Conservation (phyloP, 768 basidiomycete genomes). For the Mycena rosella region DNA sequence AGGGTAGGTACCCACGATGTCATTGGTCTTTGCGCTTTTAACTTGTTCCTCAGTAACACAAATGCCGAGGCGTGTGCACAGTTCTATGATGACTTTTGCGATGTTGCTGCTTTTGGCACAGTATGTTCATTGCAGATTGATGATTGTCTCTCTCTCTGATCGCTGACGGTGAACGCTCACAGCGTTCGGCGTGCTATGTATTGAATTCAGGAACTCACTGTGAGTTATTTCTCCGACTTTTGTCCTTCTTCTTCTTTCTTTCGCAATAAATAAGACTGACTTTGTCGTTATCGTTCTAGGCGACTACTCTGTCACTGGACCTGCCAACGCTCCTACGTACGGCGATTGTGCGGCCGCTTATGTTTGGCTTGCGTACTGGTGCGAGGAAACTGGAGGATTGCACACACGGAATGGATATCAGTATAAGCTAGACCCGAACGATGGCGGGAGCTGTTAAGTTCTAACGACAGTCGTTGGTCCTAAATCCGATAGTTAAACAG, state of each 20-base stretch:
- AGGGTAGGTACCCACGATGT: not conserved
- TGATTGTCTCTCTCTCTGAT: not conserved
- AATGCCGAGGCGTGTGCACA: not conserved
- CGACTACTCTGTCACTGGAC: constrained; percentile 17
- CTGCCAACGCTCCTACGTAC: not conserved
- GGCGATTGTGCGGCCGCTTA: constrained; percentile 3
- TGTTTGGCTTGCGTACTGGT: constrained; percentile 1
- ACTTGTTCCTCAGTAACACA: constrained; percentile 1
- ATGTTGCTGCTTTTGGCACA: not conserved
- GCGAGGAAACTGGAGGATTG: constrained; percentile 1
- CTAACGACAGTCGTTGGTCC: no score
- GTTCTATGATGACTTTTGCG: constrained; percentile 7
- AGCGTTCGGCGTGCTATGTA: constrained; percentile 12
- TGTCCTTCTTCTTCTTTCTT: not conserved
- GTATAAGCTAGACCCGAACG: constrained; percentile 18
- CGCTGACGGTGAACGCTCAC: not conserved
- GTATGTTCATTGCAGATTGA: not conserved
- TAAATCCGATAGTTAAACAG: no score
- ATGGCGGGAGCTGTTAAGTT: constrained; percentile 20
- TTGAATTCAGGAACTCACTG: constrained; percentile 15
- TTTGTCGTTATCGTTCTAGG: constrained; percentile 1
- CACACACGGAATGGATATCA: constrained; percentile 4
- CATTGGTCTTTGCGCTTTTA: not conserved
- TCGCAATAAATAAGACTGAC: not conserved
- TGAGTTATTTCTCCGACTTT: not conserved